Base-by-base conservation (phyloP, 768 basidiomycete genomes). In the Lactifluus echinatus region DNA sequence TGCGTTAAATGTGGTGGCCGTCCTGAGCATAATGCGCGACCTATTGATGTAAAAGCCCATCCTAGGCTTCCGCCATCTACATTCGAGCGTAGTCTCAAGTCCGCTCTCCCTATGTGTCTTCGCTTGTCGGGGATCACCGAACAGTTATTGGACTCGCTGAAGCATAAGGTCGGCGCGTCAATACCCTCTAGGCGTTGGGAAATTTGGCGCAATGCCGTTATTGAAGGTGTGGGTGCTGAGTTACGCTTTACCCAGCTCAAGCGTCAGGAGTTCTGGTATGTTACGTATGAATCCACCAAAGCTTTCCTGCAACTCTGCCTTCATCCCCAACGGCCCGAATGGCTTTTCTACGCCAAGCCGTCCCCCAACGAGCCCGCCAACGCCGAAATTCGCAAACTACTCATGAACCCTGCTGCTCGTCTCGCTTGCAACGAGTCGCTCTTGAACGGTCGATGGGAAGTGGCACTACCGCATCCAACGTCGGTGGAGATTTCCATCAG, bases 1-100 rank as follows among this genome's bases (percentile, higher is more conserved):
- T 97, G 94, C 73, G 77, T 79, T 62, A 85, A 85, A 67, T 95
- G 93, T 66, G 89, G 89, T 40, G 93, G 92, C 26, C 84, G 91
- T 63, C 94, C 94, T 0, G 89, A 93, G 64, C 94, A 97, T 69
- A 87, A 84, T 62, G 83, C 82, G 61, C 67, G 69, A 19, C 70
- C 74, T 0, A 79, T 89, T 51, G 80, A 86, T 61, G 63, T 79
- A 26, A 69, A 66, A 4, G 66, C 71, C 10, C 67, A 80, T 46
- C 75, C 79, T 17, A 84, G 94, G n/a, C 67, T 89, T 8, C 73
- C 78, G 4, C 93, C 94, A 1, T 75, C 78, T 12, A 74, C 77
- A 8, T 96, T 95, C 67, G 80, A 83, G n/a, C 80, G 79, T 66
- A 76, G 80, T 60, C 76, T 95, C 53, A 93, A 91, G 68, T 79